Evolutionary conservation across 129 eudicot species (phyloP), one percentile per base, ranked within the genome.

Genomic region (Chrysanthemum makinoi): DNA sequence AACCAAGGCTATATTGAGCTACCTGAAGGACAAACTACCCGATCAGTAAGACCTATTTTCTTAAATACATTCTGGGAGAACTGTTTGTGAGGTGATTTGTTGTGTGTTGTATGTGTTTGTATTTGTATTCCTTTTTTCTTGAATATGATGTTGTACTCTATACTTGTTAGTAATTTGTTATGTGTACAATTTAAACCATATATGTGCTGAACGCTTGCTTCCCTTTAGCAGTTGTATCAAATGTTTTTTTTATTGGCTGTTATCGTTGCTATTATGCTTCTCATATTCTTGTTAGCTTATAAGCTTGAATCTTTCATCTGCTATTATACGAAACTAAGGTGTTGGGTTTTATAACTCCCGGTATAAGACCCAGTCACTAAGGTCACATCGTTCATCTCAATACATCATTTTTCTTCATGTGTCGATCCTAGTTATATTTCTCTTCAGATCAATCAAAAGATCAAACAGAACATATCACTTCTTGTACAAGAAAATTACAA

Each of bases 11-110:
- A 57, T 94, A 72, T 65, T 94, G 68, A 79, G 57, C 2, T 94
- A 94, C 77, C 79, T 94, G 72, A 90, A 84, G 84, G 97, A 90
- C 22, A 90, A 64, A 82, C 69, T 94, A 66, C 84, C 81, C 11
- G 82, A 77, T 48, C 78, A 76, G 26, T 89, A 79, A 75, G 62
- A 24, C 63, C 12, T 58, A 10, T 69, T 67, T 28, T 22, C 12
- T 20, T 3, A 18, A 46, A 8, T 46, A 54, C 46, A 49, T 62
- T 35, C 15, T 17, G n/a, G 30, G 19, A 69, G 15, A 13, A 68
- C 48, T 62, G 18, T 62, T 74, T 44, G 17, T 55, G 59, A 62
- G 72, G 12, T 39, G 61, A 35, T 30, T 7, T 7, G 44, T 35
- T 80, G 66, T 50, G 60, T 75, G 68, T 53, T 77, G 72, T 70